Evolutionary conservation across 176 grass and related monocot species (phyloP), one percentile per base, ranked within the genome.

Genomic region (Ensete ventricosum): DNA sequence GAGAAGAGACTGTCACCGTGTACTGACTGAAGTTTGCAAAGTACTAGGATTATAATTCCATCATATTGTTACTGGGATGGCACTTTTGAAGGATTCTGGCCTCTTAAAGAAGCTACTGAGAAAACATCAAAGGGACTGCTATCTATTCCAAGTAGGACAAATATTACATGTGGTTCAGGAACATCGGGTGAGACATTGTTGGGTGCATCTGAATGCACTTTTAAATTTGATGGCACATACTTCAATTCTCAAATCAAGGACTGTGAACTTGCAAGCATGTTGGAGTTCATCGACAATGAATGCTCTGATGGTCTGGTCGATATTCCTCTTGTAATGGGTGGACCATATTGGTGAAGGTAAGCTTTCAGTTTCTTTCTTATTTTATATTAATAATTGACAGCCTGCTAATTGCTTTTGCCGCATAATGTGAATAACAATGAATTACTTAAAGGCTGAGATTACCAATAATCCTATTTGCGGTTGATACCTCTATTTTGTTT

Each of bases 41-140:
- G 85, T 80, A 79, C 86, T 23, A 88, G 81, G 72, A 52, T 88
- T 66, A 77, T 88, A 72, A 78, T 89, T 73, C 89, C 86, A 74
- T 79, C 95, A 87, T 99, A 89, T 85, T 87, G 82, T 77, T 69
- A 77, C 21, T 91, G 86, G 86, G 78, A 50, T 19, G 80, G 76
- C 48, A 16, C 83, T 55, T 24, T 77, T 67, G 73, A 72, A 55
- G 76, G 78, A 55, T 81, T 82, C 23, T 83, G 76, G 74, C 84
- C 73, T 84, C 77, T 73, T 17, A 72, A 80, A 24, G 76, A 50
- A 54, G 75, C 52, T 54, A 71, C 73, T 72, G 67, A 68, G 64
- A 81, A 77, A 55, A 88, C 74, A 17, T 20, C 67, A 20, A 82
- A 50, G 63, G 26, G 66, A 50, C 67, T 80, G 11, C 75, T 79